Conservation (phyloP, 495 filamentous ascomycete genomes). For the Letharia lupina region DNA sequence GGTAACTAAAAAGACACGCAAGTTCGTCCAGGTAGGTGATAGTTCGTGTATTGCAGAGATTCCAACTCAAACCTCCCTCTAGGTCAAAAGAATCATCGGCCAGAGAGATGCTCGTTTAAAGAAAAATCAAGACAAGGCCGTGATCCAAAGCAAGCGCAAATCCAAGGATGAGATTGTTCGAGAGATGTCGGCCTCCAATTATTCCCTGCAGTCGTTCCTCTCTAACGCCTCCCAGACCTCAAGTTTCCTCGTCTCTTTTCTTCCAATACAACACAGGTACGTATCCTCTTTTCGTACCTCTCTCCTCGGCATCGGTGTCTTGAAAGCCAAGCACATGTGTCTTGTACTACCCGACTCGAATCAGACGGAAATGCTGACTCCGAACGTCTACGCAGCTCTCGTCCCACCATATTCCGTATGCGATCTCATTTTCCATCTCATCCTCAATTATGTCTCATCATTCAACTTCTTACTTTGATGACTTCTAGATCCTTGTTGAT, state of each 20-base stretch:
- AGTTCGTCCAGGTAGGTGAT: conserved; percentile 33
- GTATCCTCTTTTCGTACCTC: background rate
- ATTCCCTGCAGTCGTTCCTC: background rate
- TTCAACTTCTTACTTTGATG: background rate
- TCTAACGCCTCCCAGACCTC: conserved; percentile 14
- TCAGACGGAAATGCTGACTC: background rate
- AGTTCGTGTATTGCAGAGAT: background rate
- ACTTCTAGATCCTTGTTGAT: conserved; percentile 43
- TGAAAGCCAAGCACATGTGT: background rate
- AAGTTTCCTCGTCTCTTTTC: conserved; percentile 82
- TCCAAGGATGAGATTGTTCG: conserved; percentile 49
- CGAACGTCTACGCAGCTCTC: conserved; percentile 32
- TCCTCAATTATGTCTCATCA: background rate
- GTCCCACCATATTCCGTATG: conserved; percentile 74
- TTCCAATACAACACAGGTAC: conserved; percentile 74
- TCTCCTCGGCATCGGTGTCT: background rate
- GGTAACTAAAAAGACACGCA: conserved; percentile 40
- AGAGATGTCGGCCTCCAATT: conserved; percentile 46
- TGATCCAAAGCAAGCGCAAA: conserved; percentile 48
- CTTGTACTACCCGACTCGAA: background rate
- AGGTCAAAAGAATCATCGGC: conserved; percentile 43
- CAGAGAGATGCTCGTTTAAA: conserved; percentile 44
- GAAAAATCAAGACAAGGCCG: conserved; percentile 42
- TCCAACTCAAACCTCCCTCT: background rate
- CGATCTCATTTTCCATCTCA: background rate